Evolutionary conservation across 2,329 filamentous ascomycete species (phyloP).

Genomic region (Didymella segeticola): DNA sequence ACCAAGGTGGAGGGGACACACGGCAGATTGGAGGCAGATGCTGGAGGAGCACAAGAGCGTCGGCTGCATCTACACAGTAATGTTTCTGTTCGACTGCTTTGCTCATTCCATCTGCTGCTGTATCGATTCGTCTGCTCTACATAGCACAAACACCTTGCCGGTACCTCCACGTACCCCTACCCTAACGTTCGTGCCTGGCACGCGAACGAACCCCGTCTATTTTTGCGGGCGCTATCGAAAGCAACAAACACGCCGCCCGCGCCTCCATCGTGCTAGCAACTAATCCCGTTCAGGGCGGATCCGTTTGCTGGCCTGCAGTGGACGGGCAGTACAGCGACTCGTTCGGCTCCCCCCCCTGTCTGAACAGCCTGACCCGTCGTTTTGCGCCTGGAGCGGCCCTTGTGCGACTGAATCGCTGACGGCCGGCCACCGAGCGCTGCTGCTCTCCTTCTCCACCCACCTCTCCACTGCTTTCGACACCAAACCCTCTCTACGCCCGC

Average conservation of each 20-base stretch:
- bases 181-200: conserved; percentile 11
- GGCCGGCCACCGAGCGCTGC: conserved; percentile 3
- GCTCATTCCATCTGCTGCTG: neutral
- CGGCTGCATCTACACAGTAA: neutral
- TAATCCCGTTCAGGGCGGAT: conserved; percentile 3
- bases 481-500: conserved; percentile 29
- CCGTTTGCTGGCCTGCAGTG: conserved; percentile 6
- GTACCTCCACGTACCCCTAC: too few relatives aligned
- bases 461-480: conserved; percentile 12
- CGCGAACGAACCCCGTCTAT: conserved; percentile 5
- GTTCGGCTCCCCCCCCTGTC: conserved; percentile 16
- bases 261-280: neutral
- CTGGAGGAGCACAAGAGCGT: conserved; percentile 4
- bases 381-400: conserved; percentile 15
- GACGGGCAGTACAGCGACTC: conserved; percentile 8
- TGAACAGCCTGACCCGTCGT: conserved; percentile 17
- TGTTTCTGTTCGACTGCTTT: neutral
- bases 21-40: neutral
- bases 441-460: conserved; percentile 14
- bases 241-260: conserved; percentile 16
- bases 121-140: too few relatives aligned
- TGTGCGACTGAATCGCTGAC: conserved; percentile 17
- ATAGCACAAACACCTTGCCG: too few relatives aligned
- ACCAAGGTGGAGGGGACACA: neutral
- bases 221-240: conserved; percentile 20